Evolutionary conservation across 2,329 filamentous ascomycete species (phyloP), one percentile per base, ranked within the genome.

Genomic region (Pseudogymnoascus verrucosus): DNA sequence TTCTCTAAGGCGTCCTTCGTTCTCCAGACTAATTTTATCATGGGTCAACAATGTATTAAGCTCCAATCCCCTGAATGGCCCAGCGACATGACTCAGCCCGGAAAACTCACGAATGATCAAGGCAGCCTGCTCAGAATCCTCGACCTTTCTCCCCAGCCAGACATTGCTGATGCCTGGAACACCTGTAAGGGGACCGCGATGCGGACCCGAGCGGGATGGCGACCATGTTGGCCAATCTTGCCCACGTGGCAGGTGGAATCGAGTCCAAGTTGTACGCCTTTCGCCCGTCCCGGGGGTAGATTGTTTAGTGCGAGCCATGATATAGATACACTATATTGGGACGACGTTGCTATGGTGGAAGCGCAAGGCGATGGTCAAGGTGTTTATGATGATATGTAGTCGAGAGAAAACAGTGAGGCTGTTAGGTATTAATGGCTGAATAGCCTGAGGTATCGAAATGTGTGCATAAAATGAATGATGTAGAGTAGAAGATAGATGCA

Each of bases 141-240:
- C 67, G 10, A 70, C 60, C 62, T 73, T 75, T 37, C 64, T 69
- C 57, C 65, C 64, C n/a, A 63, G 67, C 65, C 76, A 68, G 0
- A 76, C 78, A 65, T 79, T 7, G 4, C 8, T n/a, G 12, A 47
- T 47, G 11, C 42, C 42, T 14, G 14, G 21, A 5, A 47, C 42
- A 14, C 12, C 21, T 14, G 21, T 8, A 47, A 47, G 42, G 5
- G 42, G 42, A 1, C 42, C 42, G 42, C 42, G 42, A 44, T 44
- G 42, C 19, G 42, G 19, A 68, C 66, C 63, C 68, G 63, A 63
- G 65, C 10, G 66, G 67, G 26, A 66, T 26, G 2, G 67, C 66
- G n/a, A 69, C 65, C 64, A 64, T 66, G 16, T 63, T 21, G 69
- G 68, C 69, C 68, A 70, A 42, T 68, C 64, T 54, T 70, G 67